These are phyloP conservation scores for Kodamaea restingae DNA, from an alignment of 805 yeast species.

Conservation along the genomic window DNA sequence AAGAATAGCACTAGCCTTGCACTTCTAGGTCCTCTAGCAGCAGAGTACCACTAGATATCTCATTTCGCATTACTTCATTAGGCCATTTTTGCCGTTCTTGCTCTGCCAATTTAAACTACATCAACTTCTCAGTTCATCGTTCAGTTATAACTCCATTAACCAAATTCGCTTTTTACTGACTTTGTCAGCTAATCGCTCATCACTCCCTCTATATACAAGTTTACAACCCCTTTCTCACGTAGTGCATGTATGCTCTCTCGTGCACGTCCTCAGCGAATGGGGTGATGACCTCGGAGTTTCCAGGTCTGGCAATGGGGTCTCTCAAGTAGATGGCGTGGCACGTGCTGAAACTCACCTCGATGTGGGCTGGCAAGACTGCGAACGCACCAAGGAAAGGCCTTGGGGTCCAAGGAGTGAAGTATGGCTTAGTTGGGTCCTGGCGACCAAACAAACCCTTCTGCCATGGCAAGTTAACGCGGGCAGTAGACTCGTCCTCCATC, in stretches of 20 bases:
- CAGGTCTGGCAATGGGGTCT: slow-evolving; percentile 96
- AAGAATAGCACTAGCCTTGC: too few relatives aligned
- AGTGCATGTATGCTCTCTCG: slow-evolving; percentile 93
- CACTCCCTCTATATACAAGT: slow-evolving; percentile 5
- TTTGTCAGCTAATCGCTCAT: too few relatives aligned
- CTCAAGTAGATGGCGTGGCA: slow-evolving; percentile 96
- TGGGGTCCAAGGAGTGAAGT: slow-evolving; percentile 96
- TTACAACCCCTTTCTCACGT: slow-evolving; percentile 65
- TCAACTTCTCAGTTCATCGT: too few relatives aligned
- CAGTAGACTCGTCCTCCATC: slow-evolving; percentile 46
- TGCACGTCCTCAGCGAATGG: slow-evolving; percentile 82
- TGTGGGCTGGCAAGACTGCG: slow-evolving; percentile 86
- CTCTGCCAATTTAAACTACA: too few relatives aligned
- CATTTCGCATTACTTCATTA: too few relatives aligned
- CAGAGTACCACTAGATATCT: too few relatives aligned
- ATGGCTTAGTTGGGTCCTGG: slow-evolving; percentile 68
- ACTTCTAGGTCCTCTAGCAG: too few relatives aligned
- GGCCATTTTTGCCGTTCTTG: too few relatives aligned
- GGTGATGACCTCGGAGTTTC: slow-evolving; percentile 90
- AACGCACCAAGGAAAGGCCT: slow-evolving; percentile 91
- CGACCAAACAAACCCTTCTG: slow-evolving; percentile 77
- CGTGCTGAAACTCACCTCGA: slow-evolving; percentile 84
- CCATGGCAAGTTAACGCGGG: slow-evolving; percentile 68
- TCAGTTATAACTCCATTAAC: background rate
- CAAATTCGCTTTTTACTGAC: background rate